Conservation (phyloP, 179 eudicot genomes). For the Dionaea muscipula region DNA sequence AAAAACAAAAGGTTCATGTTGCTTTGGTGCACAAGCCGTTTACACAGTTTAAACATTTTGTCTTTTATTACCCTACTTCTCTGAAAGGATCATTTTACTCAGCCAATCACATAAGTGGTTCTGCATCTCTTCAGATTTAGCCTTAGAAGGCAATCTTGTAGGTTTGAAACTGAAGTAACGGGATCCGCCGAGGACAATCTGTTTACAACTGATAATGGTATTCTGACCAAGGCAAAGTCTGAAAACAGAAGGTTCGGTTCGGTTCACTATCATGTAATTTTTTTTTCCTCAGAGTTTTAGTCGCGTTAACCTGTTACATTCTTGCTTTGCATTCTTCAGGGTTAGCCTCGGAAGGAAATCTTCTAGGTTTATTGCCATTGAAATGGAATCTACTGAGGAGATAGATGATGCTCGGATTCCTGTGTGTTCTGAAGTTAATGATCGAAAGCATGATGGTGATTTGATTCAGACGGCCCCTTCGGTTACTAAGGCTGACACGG, state of each 20-base stretch:
- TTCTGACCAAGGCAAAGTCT: not conserved
- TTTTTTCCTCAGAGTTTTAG: too few relatives aligned
- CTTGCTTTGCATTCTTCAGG: not conserved
- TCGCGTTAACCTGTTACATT: too few relatives aligned
- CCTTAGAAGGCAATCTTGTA: not conserved
- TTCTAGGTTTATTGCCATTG: constrained; percentile 5
- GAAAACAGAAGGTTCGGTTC: not conserved
- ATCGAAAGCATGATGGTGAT: not conserved
- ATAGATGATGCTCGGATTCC: constrained; percentile 8
- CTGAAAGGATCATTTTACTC: not conserved
- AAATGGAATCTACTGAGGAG: constrained; percentile 6
- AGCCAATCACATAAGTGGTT: not conserved
- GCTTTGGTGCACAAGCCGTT: not conserved
- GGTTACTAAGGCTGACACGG: not conserved
- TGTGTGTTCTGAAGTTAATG: constrained; percentile 5
- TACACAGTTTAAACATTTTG: too few relatives aligned
- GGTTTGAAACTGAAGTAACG: constrained; percentile 7
- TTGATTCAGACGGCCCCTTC: not conserved
- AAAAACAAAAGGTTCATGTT: not conserved
- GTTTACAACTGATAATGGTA: not conserved
- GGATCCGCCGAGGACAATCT: constrained; percentile 1
- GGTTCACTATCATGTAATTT: too few relatives aligned
- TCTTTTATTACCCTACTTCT: too few relatives aligned
- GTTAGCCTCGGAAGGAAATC: constrained; percentile 5
- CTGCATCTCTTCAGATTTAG: not conserved